Percentiles rank a stretch among this genome's conserved stretches.
phyloP scores from a whole-genome alignment of 2,329 filamentous ascomycete species.

The Phaeoacremonium minimum region DNA sequence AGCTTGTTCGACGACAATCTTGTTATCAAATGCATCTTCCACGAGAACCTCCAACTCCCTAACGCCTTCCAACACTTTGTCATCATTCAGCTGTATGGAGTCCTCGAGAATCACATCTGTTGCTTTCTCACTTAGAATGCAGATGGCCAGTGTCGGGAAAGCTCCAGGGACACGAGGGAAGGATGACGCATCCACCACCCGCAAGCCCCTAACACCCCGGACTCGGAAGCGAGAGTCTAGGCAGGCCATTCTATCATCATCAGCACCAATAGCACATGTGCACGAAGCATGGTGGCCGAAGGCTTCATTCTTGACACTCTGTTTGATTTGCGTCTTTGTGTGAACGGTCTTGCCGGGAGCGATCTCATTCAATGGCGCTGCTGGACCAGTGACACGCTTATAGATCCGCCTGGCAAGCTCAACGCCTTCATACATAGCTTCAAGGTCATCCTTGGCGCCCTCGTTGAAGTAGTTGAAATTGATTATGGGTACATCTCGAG shows the following conservation, averaged over 20 bases:
- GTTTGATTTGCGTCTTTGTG: slow-evolving; percentile 2
- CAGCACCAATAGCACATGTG: slow-evolving; percentile 1
- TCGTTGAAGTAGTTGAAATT: slow-evolving; percentile 12
- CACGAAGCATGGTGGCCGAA: slow-evolving; percentile 5
- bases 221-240: slow-evolving; percentile 2
- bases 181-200: slow-evolving; percentile 3
- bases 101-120: slow-evolving; percentile 4
- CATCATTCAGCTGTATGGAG: too few relatives aligned
- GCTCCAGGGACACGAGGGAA: slow-evolving; percentile 4
- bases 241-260: slow-evolving; percentile 2
- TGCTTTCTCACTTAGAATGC: slow-evolving; percentile 4
- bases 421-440: slow-evolving; percentile 6
- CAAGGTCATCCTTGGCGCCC: slow-evolving; percentile 2
- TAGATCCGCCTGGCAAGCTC: slow-evolving; percentile 5
- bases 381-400: slow-evolving; percentile 3
- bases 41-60: slow-evolving; percentile 1
- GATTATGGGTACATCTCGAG: slow-evolving; percentile 12
- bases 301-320: slow-evolving; percentile 2
- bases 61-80: slow-evolving; percentile 7
- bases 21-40: slow-evolving; percentile 1
- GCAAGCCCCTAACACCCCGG: slow-evolving; percentile 2
- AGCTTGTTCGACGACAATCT: slow-evolving; percentile 1
- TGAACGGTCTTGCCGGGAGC: slow-evolving; percentile 2
- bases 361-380: slow-evolving; percentile 3
- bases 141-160: not conserved